Percentiles rank a stretch among this genome's conserved stretches.
Evolutionary conservation across 306 rosid species (phyloP).

Genomic region (Trifolium subterraneum): DNA sequence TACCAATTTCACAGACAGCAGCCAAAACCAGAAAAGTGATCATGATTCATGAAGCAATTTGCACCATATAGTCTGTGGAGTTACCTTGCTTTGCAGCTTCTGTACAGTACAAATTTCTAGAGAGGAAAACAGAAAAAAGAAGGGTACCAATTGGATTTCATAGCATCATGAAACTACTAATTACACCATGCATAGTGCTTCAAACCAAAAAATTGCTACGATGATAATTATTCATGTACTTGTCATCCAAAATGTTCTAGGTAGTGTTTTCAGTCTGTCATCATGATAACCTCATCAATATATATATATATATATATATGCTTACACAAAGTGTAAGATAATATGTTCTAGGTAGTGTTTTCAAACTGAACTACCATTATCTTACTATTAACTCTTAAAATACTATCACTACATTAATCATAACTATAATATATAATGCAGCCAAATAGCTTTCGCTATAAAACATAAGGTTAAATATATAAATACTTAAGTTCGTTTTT

Average conservation of each 20-base stretch:
- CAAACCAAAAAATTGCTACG: constrained; percentile 61
- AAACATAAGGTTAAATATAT: too few species aligned
- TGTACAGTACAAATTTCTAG: constrained; percentile 62
- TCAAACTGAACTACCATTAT: too few species aligned
- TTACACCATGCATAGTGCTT: constrained; percentile 68
- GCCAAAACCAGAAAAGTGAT: constrained; percentile 74
- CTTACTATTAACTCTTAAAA: too few species aligned
- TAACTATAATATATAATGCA: too few species aligned
- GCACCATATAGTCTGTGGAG: constrained; percentile 67
- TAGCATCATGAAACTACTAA: constrained; percentile 59
- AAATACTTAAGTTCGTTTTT: too few species aligned
- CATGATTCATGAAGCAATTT: constrained; percentile 76
- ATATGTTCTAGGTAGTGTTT: too few species aligned
- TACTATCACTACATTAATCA: too few species aligned
- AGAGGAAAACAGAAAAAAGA: constrained; percentile 67
- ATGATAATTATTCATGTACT: constrained; percentile 67
- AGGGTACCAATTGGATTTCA: constrained; percentile 80
- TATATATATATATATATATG: too few species aligned
- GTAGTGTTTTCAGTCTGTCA: constrained; percentile 60
- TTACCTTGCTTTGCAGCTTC: constrained; percentile 84
- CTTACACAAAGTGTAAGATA: too few species aligned
- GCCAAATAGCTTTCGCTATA: too few species aligned
- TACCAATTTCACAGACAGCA: constrained; percentile 64
- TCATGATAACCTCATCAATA: constrained; percentile 32
- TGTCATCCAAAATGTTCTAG: constrained; percentile 80